These are phyloP conservation scores for Phycomyces nitens DNA, from an alignment of 192 early-diverging fungal genomes.

Conservation along the genomic window DNA sequence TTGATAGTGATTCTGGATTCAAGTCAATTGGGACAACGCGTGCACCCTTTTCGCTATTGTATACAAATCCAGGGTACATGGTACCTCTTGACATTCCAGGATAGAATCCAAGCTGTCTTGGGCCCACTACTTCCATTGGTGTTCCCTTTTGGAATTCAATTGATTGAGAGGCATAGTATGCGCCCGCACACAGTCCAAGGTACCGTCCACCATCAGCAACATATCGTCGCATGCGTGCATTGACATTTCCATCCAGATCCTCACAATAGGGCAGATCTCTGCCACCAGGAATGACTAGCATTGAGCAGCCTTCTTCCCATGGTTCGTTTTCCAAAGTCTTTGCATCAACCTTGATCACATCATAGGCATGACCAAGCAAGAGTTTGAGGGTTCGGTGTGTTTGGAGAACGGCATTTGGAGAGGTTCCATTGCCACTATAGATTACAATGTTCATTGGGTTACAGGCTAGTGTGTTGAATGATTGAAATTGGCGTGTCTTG, in stretches of 20 bases:
- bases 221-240: slow-evolving; percentile 59
- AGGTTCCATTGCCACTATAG: slow-evolving; percentile 78
- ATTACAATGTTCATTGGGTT: slow-evolving; percentile 75
- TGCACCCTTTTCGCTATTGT: slow-evolving; percentile 76
- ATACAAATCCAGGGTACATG: slow-evolving; percentile 78
- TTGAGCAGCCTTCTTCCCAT: slow-evolving; percentile 83
- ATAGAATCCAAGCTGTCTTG: slow-evolving; percentile 71
- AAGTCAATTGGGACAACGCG: slow-evolving; percentile 50
- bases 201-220: slow-evolving; percentile 79
- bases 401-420: slow-evolving; percentile 53
- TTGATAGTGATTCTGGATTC: no score
- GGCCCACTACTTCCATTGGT: slow-evolving; percentile 65
- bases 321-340: slow-evolving; percentile 68
- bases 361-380: slow-evolving; percentile 79
- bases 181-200: slow-evolving; percentile 90
- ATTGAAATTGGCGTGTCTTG: no score
- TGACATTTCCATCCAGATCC: slow-evolving; percentile 63
- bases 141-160: slow-evolving; percentile 78
- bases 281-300: slow-evolving; percentile 89
- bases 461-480: neutral
- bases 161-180: slow-evolving; percentile 68
- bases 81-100: slow-evolving; percentile 67
- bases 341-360: slow-evolving; percentile 82
- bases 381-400: slow-evolving; percentile 69
- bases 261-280: slow-evolving; percentile 79